Evolutionary conservation across 2,329 filamentous ascomycete genomes (phyloP).

Genomic region (Colletotrichum zoysiae): DNA sequence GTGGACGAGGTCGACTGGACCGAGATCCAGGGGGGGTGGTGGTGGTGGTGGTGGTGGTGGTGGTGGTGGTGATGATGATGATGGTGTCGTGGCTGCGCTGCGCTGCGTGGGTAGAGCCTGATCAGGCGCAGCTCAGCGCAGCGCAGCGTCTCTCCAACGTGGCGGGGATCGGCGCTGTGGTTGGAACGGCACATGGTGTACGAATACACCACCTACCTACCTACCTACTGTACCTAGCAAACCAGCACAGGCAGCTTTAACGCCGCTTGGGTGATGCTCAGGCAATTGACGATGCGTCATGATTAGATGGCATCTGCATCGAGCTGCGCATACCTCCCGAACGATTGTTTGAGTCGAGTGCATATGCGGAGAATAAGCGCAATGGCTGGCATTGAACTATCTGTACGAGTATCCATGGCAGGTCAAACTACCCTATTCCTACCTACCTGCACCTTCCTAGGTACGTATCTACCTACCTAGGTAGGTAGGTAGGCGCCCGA

Average conservation of each 20-base stretch:
- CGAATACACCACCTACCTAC: too few species aligned
- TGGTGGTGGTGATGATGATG: conserved; percentile 1
- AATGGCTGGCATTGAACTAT: background rate
- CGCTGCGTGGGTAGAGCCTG: background rate
- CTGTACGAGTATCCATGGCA: background rate
- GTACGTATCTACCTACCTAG: too few species aligned
- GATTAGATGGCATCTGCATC: conserved; percentile 41
- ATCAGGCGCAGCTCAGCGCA: conserved; percentile 2
- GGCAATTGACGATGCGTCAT: conserved; percentile 24
- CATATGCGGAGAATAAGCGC: background rate
- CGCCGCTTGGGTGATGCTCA: background rate
- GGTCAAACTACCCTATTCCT: background rate
- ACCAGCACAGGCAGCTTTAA: background rate
- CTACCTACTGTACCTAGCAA: background rate
- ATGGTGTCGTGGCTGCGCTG: conserved; percentile 17
- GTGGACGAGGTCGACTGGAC: conserved; percentile 2
- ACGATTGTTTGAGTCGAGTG: background rate
- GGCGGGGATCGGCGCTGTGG: conserved; percentile 19
- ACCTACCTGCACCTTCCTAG: background rate
- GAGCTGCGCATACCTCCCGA: conserved; percentile 26
- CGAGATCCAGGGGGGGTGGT: conserved; percentile 16
- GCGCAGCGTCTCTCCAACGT: conserved; percentile 12
- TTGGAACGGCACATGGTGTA: background rate
- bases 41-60: too few species aligned
- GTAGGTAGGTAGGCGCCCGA: background rate